Percentiles rank a stretch among this genome's conserved stretches.
Conservation (phyloP, 192 early-diverging fungal genomes). For the Umbelopsis vinacea region DNA sequence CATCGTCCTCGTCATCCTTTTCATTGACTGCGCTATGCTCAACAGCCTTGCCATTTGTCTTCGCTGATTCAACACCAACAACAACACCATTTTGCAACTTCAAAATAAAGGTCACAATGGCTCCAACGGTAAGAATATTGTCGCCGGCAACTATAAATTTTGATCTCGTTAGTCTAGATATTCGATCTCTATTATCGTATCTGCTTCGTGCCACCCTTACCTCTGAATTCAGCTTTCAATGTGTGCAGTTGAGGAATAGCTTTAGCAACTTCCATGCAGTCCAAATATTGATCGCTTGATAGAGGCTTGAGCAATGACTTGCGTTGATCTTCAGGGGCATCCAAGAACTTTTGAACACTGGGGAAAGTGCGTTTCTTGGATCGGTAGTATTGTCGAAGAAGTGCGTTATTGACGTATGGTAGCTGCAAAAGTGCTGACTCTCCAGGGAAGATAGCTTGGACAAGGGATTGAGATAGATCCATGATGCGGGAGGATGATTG, state of each 20-base stretch:
- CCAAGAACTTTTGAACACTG: conserved; percentile 69
- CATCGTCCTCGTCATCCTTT: conserved; percentile 43
- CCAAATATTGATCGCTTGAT: conserved; percentile 66
- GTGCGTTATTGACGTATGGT: conserved; percentile 74
- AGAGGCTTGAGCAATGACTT: conserved; percentile 58
- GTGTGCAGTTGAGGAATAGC: conserved; percentile 80
- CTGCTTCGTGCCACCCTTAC: conserved; percentile 42
- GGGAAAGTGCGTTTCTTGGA: conserved; percentile 68
- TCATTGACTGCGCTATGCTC: conserved; percentile 49
- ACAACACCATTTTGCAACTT: conserved; percentile 48
- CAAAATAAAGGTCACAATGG: conserved; percentile 75
- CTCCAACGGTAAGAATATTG: conserved; percentile 75
- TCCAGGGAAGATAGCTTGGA: conserved; percentile 83
- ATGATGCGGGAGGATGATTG: conserved; percentile 69
- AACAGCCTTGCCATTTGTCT: conserved; percentile 39
- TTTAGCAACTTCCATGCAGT: conserved; percentile 75
- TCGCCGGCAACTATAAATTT: conserved; percentile 62
- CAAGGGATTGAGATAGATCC: conserved; percentile 86
- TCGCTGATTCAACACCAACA: conserved; percentile 30
- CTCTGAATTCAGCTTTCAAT: conserved; percentile 79
- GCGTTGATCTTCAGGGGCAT: conserved; percentile 67
- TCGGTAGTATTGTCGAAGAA: conserved; percentile 62
- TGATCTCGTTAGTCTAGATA: too few relatives aligned
- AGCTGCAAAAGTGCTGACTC: conserved; percentile 86
- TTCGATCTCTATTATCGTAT: too few relatives aligned